Percentiles rank a stretch among this genome's conserved stretches.
phyloP scores from a whole-genome alignment of 495 filamentous ascomycete species.

The Astrocystis sublimbata region DNA sequence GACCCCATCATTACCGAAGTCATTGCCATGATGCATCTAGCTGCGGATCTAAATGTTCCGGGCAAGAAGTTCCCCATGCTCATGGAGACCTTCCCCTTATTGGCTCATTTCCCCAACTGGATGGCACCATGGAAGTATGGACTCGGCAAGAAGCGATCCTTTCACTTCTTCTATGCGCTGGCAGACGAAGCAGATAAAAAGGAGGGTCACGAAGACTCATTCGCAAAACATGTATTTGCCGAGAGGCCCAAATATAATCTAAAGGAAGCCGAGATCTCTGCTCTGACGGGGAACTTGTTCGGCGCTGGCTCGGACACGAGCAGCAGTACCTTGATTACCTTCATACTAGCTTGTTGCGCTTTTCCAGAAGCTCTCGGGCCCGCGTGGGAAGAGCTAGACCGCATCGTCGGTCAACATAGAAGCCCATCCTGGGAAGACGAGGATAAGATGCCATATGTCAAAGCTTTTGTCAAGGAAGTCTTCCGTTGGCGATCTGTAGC shows the following conservation, averaged over 20 bases:
- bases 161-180: constrained; percentile 58
- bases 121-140: constrained; percentile 63
- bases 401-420: constrained; percentile 53
- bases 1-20: constrained; percentile 63
- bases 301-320: constrained; percentile 69
- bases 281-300: constrained; percentile 62
- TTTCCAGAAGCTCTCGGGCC: constrained; percentile 51
- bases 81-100: constrained; percentile 59
- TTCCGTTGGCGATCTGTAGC: constrained; percentile 65
- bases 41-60: constrained; percentile 65
- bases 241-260: constrained; percentile 52
- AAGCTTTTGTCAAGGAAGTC: constrained; percentile 63
- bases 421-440: constrained; percentile 61
- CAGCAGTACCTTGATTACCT: constrained; percentile 62
- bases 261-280: constrained; percentile 56
- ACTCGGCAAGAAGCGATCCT: constrained; percentile 49
- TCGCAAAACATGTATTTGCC: constrained; percentile 44
- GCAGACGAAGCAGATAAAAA: constrained; percentile 58
- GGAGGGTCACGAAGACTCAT: constrained; percentile 27
- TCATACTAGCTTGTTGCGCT: constrained; percentile 60
- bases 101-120: constrained; percentile 56
- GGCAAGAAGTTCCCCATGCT: constrained; percentile 63
- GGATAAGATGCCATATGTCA: constrained; percentile 58
- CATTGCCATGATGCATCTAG: constrained; percentile 63
- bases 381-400: constrained; percentile 59